Evolutionary conservation across 164 flowering plant species (phyloP).

Genomic region (Taxillus chinensis): DNA sequence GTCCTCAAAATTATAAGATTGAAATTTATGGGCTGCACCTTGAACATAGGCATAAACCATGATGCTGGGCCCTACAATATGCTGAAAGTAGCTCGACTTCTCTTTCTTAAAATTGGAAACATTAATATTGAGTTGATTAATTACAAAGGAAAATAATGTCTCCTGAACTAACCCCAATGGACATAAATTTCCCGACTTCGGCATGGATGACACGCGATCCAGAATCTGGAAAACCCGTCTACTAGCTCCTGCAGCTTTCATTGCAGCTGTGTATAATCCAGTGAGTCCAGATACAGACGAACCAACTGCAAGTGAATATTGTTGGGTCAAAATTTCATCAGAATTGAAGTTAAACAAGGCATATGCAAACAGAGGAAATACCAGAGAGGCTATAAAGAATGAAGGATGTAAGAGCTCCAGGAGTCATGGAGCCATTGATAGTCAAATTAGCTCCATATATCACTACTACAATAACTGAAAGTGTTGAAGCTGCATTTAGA

Average conservation of each 20-base stretch:
- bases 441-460: constrained; percentile 89
- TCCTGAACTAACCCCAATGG: constrained; percentile 55
- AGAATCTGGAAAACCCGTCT: constrained; percentile 91
- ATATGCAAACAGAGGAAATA: constrained; percentile 6
- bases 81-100: too few relatives aligned
- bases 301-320: constrained; percentile 49
- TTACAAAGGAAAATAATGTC: not conserved
- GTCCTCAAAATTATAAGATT: too few relatives aligned
- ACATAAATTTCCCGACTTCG: constrained; percentile 65
- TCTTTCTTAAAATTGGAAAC: too few relatives aligned
- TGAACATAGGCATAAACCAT: too few relatives aligned
- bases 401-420: constrained; percentile 62
- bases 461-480: constrained; percentile 77
- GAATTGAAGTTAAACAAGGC: too few relatives aligned
- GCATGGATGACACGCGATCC: constrained; percentile 81
- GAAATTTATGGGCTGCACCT: too few relatives aligned
- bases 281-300: constrained; percentile 74
- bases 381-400: constrained; percentile 77
- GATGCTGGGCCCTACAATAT: too few relatives aligned
- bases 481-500: constrained; percentile 79
- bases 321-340: too few relatives aligned
- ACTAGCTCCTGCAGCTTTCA: constrained; percentile 99
- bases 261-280: constrained; percentile 70
- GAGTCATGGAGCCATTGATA: constrained; percentile 67
- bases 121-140: too few relatives aligned